A percentile compares a stretch with the other conserved stretches of the same genome.
These are phyloP conservation scores for Ilyonectria robusta DNA, from an alignment of 2,329 filamentous ascomycete genomes.

Conservation along the genomic window DNA sequence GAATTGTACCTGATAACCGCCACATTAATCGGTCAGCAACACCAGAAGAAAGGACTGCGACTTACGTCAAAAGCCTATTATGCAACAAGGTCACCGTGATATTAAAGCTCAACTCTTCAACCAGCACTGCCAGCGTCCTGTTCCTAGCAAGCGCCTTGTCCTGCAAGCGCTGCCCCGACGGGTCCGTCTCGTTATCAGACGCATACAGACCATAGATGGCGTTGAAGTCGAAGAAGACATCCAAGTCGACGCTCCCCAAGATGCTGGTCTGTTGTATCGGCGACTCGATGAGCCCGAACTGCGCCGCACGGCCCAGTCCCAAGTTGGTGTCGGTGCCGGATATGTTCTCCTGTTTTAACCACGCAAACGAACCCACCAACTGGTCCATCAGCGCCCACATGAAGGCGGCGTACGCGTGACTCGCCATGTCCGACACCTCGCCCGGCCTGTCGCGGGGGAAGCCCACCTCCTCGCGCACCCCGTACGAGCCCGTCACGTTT, in stretches of 20 bases:
- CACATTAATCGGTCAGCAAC: not conserved
- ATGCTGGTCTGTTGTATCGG: conserved; percentile 17
- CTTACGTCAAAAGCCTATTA: conserved; percentile 23
- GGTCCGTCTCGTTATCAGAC: conserved; percentile 11
- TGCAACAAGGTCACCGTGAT: conserved; percentile 22
- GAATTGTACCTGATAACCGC: conserved; percentile 12
- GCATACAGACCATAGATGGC: conserved; percentile 16
- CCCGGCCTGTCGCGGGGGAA: conserved; percentile 12
- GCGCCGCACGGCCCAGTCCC: not conserved
- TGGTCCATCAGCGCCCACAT: conserved; percentile 24
- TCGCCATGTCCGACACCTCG: conserved; percentile 15
- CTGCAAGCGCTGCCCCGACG: conserved; percentile 16
- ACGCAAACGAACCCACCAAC: conserved; percentile 15
- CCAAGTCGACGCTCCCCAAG: conserved; percentile 20
- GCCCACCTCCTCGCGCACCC: conserved; percentile 7
- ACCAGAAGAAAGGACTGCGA: not conserved
- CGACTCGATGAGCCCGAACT: conserved; percentile 20
- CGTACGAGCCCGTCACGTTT: conserved; percentile 14
- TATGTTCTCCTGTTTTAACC: not conserved
- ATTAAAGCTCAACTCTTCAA: conserved; percentile 24
- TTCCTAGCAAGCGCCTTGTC: conserved; percentile 20
- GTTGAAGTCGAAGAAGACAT: conserved; percentile 20
- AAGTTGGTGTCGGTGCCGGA: not conserved
- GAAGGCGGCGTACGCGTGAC: conserved; percentile 19
- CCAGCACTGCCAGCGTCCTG: conserved; percentile 11